Evolutionary conservation across 768 basidiomycete species (phyloP).

Genomic region (Trametes coccinea): DNA sequence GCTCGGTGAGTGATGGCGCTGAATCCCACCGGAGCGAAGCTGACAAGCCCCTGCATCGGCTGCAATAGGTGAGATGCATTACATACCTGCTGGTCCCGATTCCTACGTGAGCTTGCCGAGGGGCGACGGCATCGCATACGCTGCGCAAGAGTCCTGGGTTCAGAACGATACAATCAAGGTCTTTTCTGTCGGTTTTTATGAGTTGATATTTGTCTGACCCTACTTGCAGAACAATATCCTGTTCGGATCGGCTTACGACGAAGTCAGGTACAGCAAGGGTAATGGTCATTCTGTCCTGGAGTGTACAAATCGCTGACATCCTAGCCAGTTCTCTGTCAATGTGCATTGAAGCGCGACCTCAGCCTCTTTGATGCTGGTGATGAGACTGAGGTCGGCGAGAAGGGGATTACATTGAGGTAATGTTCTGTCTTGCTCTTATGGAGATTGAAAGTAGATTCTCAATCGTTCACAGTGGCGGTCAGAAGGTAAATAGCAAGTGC

Average conservation of each 20-base stretch:
- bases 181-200: background rate
- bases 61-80: conserved; percentile 34
- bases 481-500: conserved; percentile 35
- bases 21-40: too few species aligned
- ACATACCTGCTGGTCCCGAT: conserved; percentile 31
- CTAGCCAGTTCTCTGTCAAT: conserved; percentile 37
- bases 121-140: conserved; percentile 46
- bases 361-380: conserved; percentile 51
- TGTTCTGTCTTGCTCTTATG: background rate
- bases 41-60: too few species aligned
- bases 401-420: conserved; percentile 47
- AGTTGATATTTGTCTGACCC: background rate
- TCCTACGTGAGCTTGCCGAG: conserved; percentile 46
- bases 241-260: conserved; percentile 30
- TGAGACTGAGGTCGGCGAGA: conserved; percentile 35
- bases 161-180: conserved; percentile 45
- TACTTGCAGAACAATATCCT: conserved; percentile 27
- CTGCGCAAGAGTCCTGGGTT: conserved; percentile 52
- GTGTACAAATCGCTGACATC: background rate
- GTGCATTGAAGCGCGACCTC: conserved; percentile 47
- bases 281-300: too few species aligned
- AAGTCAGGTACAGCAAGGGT: conserved; percentile 29
- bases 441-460: too few species aligned
- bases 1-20: conserved; percentile 13
- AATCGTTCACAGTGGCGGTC: conserved; percentile 38